Evolutionary conservation across 768 basidiomycete species (phyloP).

Genomic region (Lactifluus piperatus): DNA sequence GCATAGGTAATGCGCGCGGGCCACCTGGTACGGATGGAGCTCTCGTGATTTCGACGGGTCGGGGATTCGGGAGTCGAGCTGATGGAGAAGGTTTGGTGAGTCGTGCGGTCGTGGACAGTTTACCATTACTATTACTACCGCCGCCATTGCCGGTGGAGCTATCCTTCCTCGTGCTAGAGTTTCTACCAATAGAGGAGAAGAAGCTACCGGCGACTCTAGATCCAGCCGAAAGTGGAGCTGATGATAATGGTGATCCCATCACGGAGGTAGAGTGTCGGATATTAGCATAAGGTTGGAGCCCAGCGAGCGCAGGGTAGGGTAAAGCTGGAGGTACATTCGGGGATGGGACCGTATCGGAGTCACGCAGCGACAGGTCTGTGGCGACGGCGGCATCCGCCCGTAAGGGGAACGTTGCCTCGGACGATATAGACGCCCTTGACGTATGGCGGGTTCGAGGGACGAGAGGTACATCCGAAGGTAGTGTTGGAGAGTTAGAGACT

Average conservation of each 20-base stretch:
- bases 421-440: conserved; percentile 62
- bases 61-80: conserved; percentile 28
- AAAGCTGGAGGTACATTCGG: conserved; percentile 50
- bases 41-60: conserved; percentile 27
- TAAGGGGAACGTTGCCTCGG: conserved; percentile 71
- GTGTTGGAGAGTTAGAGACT: background rate
- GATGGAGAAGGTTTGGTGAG: conserved; percentile 33
- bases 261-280: conserved; percentile 12
- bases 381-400: conserved; percentile 72
- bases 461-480: background rate
- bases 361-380: conserved; percentile 50
- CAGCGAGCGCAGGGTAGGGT: conserved; percentile 67
- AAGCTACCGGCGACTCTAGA: conserved; percentile 5
- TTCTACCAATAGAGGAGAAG: conserved; percentile 9
- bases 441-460: conserved; percentile 51
- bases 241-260: conserved; percentile 1
- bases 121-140: too few species aligned
- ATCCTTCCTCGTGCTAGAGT: conserved; percentile 23
- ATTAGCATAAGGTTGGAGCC: conserved; percentile 17
- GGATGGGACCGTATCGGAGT: conserved; percentile 38
- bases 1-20: conserved; percentile 55
- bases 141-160: too few species aligned
- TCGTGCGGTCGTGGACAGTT: background rate
- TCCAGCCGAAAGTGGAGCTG: background rate
- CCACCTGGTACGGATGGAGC: conserved; percentile 62